Evolutionary conservation across 139 green algal genomes (phyloP), one percentile per base, ranked within the genome.

Genomic region (Tetradesmus lagerheimii): DNA sequence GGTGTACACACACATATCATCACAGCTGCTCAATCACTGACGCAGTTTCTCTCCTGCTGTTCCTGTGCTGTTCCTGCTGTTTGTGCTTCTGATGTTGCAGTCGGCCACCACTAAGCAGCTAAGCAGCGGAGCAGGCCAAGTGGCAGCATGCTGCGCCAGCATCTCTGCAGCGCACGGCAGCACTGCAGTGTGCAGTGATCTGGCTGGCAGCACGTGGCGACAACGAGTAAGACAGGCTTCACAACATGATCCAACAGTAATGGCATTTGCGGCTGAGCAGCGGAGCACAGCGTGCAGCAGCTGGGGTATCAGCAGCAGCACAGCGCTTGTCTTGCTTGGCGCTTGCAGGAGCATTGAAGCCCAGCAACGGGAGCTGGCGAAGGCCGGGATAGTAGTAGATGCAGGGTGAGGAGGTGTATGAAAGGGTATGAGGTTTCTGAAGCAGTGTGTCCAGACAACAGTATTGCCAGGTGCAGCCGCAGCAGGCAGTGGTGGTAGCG

Each of bases 131-230:
- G 79, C 79, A 41, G 29, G 16, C 41, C 27, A 15, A 25, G 41
- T 29, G 71, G 25, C 79, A 84, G 79, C 79, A 38, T 78, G 67
- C 14, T 78, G 67, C 14, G 27, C 74, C 16, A 57, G n/a, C 27
- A 43, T 75, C 29, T 91, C 91, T 47, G 85, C 86, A 2, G 80
- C 91, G 35, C 14, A 29, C 38, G 86, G 87, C 57, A 80, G 90
- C 74, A 91, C 29, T 83, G 25, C 15, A 14, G 41, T 39, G 1
- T 86, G 86, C 27, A 71, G 57, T 23, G 8, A n/a, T 31, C 23
- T 23, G n/a, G 57, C 50, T 64, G 50, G 50, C 50, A 64, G 50
- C 18, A 14, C 25, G 50, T 64, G 57, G 23, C 20, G 47, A 23
- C 47, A 62, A 62, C 12, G 18, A 14, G 20, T 20, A 62, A 23